Evolutionary conservation across 495 filamentous ascomycete species (phyloP), one percentile per base, ranked within the genome.

Genomic region (Penicillium taxi): DNA sequence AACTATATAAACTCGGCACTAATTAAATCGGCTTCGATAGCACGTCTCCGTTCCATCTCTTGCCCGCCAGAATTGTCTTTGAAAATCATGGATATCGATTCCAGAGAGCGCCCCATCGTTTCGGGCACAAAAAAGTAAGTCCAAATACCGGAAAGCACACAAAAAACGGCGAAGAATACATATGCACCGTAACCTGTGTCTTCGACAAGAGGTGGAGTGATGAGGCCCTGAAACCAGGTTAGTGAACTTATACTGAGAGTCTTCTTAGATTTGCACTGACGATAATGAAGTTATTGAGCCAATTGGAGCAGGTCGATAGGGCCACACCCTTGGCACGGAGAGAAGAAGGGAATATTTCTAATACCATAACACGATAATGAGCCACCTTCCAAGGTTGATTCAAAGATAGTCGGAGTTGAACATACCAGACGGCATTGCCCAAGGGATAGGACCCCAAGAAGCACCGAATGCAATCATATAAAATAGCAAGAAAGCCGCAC

Each of bases 231-330:
- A 14, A 28, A 37, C 26, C n/a, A 24, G 31, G 15, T 16, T 1
- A 26, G 27, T 11, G 20, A 13, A 20, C 12, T n/a, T n/a, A n/a
- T 14, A 8, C 2, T 9, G 2, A 2, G n/a, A 11, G 6, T 1
- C 12, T 22, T 16, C 13, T 14, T 6, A 9, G 6, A 7, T 4
- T 5, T 12, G 17, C 13, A 48, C 56, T 42, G 42, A 64, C 68
- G 24, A 75, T 72, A 26, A 77, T 70, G 42, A 76, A 75, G 45
- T 76, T 76, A 44, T 71, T 74, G 1, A 74, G 39, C 72, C 73
- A 77, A 35, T 71, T 74, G 2, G 68, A 70, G 43, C 63, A 70
- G 2, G 72, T 75, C 2, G 67, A 64, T 9, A 74, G 44, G 13
- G 70, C 69, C 2, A 73, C 64, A 35, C 72, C 66, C 41, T 77